These are phyloP conservation scores for Xylariaceae sp. DNA, from an alignment of 2,329 filamentous ascomycete species.

Conservation along the genomic window DNA sequence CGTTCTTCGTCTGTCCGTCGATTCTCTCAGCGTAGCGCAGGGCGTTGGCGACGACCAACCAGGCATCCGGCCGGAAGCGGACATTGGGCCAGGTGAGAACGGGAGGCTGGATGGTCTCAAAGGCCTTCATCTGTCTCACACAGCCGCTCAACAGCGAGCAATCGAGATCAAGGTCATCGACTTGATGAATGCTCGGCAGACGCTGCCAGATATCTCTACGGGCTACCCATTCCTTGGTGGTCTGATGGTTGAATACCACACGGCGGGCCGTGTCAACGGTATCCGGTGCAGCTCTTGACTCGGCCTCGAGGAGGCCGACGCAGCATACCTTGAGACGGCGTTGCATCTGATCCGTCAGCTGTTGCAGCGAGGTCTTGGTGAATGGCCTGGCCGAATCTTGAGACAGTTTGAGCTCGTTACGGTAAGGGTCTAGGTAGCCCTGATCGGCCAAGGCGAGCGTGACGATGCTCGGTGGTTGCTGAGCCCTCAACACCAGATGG, in stretches of 20 bases:
- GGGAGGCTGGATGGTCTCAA: slow-evolving; percentile 24
- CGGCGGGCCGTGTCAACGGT: slow-evolving; percentile 24
- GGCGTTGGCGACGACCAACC: slow-evolving; percentile 30
- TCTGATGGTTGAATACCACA: slow-evolving; percentile 31
- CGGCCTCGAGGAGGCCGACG: slow-evolving; percentile 28
- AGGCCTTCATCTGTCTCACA: slow-evolving; percentile 28
- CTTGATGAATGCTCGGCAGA: slow-evolving; percentile 20
- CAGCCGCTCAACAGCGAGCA: slow-evolving; percentile 29
- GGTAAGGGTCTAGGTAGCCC: slow-evolving; percentile 22
- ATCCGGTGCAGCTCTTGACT: slow-evolving; percentile 21
- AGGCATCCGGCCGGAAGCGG: slow-evolving; percentile 30
- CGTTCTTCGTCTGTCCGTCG: slow-evolving; percentile 22
- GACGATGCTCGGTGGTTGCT: slow-evolving; percentile 30
- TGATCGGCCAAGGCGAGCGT: slow-evolving; percentile 30
- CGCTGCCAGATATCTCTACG: slow-evolving; percentile 30
- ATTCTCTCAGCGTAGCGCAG: slow-evolving; percentile 29
- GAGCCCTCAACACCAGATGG: slow-evolving; percentile 28
- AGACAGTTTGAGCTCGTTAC: slow-evolving; percentile 23
- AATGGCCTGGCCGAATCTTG: slow-evolving; percentile 22
- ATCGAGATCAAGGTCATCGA: slow-evolving; percentile 25
- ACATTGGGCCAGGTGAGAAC: slow-evolving; percentile 30
- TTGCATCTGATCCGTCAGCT: slow-evolving; percentile 26
- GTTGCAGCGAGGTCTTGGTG: slow-evolving; percentile 19
- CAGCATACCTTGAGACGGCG: slow-evolving; percentile 24
- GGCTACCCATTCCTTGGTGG: slow-evolving; percentile 31